Conservation (phyloP, 2,329 filamentous ascomycete species). For the Chaetothyriales sp. region DNA sequence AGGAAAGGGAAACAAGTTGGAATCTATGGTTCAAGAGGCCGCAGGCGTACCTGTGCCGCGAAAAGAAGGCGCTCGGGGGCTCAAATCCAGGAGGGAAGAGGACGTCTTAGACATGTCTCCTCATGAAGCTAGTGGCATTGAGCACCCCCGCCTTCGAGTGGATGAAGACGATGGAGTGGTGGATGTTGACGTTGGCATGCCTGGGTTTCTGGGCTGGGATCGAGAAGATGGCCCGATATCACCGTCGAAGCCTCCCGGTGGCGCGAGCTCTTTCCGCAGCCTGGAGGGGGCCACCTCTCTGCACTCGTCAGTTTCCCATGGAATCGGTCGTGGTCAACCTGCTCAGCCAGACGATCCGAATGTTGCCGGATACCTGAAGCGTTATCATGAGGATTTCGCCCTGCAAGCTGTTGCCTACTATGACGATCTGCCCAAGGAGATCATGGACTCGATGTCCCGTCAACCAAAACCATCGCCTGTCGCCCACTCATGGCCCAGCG, state of each 20-base stretch:
- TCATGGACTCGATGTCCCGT: constrained; percentile 41
- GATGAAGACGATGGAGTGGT: constrained; percentile 41
- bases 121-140: constrained; percentile 2
- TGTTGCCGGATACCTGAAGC: constrained; percentile 42
- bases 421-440: constrained; percentile 35
- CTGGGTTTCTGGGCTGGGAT: constrained; percentile 33
- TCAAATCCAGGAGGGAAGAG: background rate
- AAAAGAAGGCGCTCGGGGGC: background rate
- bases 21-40: constrained; percentile 29
- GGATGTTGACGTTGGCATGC: constrained; percentile 43
- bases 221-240: constrained; percentile 4
- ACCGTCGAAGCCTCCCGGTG: constrained; percentile 6
- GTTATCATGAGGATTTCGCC: constrained; percentile 44
- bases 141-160: constrained; percentile 13
- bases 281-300: constrained; percentile 34
- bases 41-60: constrained; percentile 7
- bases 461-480: constrained; percentile 23
- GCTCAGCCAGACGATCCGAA: constrained; percentile 35
- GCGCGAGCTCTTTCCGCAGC: constrained; percentile 32
- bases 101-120: background rate
- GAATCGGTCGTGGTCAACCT: constrained; percentile 10
- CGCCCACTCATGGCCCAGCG: background rate
- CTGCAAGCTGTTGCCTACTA: constrained; percentile 45
- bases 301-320: constrained; percentile 27
- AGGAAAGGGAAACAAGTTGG: constrained; percentile 16